phyloP scores from a whole-genome alignment of 139 green algal species.

The Coccomyxa sp. region DNA sequence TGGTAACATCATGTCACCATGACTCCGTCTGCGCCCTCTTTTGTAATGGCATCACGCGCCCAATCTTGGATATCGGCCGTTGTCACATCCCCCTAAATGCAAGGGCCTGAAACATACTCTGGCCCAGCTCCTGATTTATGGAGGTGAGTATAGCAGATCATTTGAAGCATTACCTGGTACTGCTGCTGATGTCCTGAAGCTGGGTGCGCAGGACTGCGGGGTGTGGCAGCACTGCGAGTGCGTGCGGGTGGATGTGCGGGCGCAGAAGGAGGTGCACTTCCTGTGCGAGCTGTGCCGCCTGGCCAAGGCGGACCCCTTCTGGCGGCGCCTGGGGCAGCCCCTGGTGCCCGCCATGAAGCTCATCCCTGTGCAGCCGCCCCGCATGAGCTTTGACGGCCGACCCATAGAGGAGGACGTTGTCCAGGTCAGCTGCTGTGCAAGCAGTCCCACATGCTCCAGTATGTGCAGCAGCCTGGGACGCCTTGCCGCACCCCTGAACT shows the following conservation, averaged over 20 bases:
- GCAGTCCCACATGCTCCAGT: not conserved
- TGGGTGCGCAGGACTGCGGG: conserved; percentile 43
- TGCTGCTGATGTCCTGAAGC: not conserved
- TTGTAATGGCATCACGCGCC: too few relatives aligned
- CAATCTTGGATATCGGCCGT: too few relatives aligned
- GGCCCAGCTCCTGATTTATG: too few relatives aligned
- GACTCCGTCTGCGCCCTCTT: too few relatives aligned
- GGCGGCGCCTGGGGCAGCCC: conserved; percentile 31
- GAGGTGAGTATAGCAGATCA: too few relatives aligned
- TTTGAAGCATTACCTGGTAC: too few relatives aligned
- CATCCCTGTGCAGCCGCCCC: not conserved
- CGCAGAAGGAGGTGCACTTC: conserved; percentile 23
- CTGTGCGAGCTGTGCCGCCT: conserved; percentile 55
- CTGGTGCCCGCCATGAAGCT: conserved; percentile 40
- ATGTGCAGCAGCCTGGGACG: conserved; percentile 5
- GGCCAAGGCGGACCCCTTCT: conserved; percentile 67
- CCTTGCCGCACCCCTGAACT: too few relatives aligned
- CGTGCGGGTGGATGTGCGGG: conserved; percentile 16
- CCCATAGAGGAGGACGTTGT: not conserved
- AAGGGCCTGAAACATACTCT: too few relatives aligned
- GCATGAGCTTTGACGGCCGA: not conserved
- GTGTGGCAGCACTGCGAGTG: conserved; percentile 72
- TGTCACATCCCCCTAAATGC: too few relatives aligned
- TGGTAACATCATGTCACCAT: too few relatives aligned
- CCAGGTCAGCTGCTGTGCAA: not conserved